A percentile compares a stretch with the other conserved stretches of the same genome.
Evolutionary conservation across 108 stramenopile species (phyloP).

Genomic region (Cyclostephanos tholiformis): DNA sequence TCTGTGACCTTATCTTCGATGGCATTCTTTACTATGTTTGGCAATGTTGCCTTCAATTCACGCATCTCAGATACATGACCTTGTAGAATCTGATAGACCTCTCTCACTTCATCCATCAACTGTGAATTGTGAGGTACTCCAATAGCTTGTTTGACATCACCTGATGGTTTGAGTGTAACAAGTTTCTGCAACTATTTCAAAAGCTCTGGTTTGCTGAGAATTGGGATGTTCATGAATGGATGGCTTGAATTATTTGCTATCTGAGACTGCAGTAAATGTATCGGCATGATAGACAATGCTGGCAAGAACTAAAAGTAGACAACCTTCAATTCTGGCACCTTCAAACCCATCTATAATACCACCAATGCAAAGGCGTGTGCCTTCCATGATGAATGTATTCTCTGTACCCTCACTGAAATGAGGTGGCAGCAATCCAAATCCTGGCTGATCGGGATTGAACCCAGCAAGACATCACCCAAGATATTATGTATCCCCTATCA

Average conservation of each 20-base stretch:
- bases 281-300: constrained; percentile 19
- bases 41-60: background rate
- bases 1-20: constrained; percentile 10
- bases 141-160: constrained; percentile 8
- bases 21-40: constrained; percentile 1
- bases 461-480: constrained; percentile 39
- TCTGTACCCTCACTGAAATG: constrained; percentile 29
- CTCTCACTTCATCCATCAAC: constrained; percentile 5
- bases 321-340: background rate
- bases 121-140: constrained; percentile 5
- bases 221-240: constrained; percentile 11
- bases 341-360: background rate
- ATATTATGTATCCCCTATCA: constrained; percentile 43
- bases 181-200: background rate
- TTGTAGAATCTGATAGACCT: background rate
- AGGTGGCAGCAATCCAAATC: constrained; percentile 38
- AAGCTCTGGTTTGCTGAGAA: constrained; percentile 1
- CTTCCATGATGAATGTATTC: constrained; percentile 5
- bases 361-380: constrained; percentile 10
- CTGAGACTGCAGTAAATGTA: constrained; percentile 4
- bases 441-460: constrained; percentile 16
- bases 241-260: constrained; percentile 11
- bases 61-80: background rate
- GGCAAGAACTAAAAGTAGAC: constrained; percentile 19
- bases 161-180: constrained; percentile 14